A percentile compares a stretch with the other conserved stretches of the same genome.
Evolutionary conservation across 202 grass and related monocot species (phyloP).

Genomic region (Eragrostis tef): DNA sequence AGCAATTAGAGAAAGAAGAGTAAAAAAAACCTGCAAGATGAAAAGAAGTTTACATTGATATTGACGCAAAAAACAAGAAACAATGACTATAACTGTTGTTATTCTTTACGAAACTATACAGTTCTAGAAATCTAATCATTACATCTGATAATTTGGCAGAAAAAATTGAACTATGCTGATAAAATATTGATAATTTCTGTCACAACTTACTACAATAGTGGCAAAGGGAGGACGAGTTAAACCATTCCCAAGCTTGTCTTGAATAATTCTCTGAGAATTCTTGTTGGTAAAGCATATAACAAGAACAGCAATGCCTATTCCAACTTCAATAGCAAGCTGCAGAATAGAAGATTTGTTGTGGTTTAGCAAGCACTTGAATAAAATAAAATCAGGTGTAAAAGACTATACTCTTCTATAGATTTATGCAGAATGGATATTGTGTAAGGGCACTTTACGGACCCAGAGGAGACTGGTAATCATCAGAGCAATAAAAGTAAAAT

Average conservation of each 20-base stretch:
- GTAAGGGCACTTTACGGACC: conserved; percentile 59
- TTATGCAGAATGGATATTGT: conserved; percentile 40
- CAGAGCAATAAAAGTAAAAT: conserved; percentile 78
- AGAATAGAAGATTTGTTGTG: conserved; percentile 17
- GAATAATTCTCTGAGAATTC: conserved; percentile 62
- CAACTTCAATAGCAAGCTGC: conserved; percentile 85
- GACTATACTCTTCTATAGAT: conserved; percentile 14
- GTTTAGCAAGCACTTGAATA: conserved; percentile 9
- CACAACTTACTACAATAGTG: conserved; percentile 77
- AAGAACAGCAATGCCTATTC: conserved; percentile 79
- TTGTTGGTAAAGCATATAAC: conserved; percentile 66
- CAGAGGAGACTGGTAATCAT: conserved; percentile 82
- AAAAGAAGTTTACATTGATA: conserved; percentile 37
- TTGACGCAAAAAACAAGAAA: conserved; percentile 13
- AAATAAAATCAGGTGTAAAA: neutral
- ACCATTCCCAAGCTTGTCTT: conserved; percentile 73
- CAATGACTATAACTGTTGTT: neutral
- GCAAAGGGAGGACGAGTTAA: conserved; percentile 71
- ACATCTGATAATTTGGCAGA: conserved; percentile 4
- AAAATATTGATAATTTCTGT: conserved; percentile 10
- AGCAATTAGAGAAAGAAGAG: conserved; percentile 73
- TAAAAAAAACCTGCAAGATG: conserved; percentile 64
- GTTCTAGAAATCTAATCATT: neutral
- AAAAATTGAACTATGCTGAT: neutral
- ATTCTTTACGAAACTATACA: conserved; percentile 1